phyloP scores from a whole-genome alignment of 1,284 basidiomycete genomes.

The Puccinia sorghi region DNA sequence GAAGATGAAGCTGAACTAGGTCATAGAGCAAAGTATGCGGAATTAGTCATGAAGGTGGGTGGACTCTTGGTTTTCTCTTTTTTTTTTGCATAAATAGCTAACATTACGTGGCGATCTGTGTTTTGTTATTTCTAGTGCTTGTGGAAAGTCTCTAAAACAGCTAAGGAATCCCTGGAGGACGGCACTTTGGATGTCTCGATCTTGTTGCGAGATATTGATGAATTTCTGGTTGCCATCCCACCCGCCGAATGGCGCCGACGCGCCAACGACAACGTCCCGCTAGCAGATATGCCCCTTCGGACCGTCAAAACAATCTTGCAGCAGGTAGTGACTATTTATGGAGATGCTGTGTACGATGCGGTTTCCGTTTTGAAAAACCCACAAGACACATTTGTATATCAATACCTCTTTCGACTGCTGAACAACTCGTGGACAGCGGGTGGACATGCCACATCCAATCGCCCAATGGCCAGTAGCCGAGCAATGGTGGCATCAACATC shows the following conservation, averaged over 20 bases:
- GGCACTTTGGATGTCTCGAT: constrained; percentile 79
- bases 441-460: constrained; percentile 17
- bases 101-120: not conserved
- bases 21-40: constrained; percentile 76
- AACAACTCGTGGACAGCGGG: constrained; percentile 56
- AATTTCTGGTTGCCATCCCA: constrained; percentile 87
- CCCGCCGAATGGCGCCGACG: constrained; percentile 94
- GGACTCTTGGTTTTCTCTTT: not conserved
- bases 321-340: constrained; percentile 70
- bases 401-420: constrained; percentile 67
- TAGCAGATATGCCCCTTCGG: constrained; percentile 93
- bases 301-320: constrained; percentile 98
- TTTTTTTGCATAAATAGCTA: constrained; percentile 26
- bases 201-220: constrained; percentile 88
- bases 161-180: constrained; percentile 84
- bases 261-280: constrained; percentile 82
- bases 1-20: constrained; percentile 55
- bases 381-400: constrained; percentile 58
- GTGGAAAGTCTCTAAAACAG: constrained; percentile 94
- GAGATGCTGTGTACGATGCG: constrained; percentile 60
- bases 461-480: not conserved
- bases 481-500: not conserved
- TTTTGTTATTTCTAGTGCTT: constrained; percentile 67
- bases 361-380: constrained; percentile 57
- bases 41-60: constrained; percentile 78